A percentile compares a stretch with the other conserved stretches of the same genome.
These are phyloP conservation scores for Penicillium mononematosum DNA, from an alignment of 495 filamentous ascomycete species.

Conservation along the genomic window DNA sequence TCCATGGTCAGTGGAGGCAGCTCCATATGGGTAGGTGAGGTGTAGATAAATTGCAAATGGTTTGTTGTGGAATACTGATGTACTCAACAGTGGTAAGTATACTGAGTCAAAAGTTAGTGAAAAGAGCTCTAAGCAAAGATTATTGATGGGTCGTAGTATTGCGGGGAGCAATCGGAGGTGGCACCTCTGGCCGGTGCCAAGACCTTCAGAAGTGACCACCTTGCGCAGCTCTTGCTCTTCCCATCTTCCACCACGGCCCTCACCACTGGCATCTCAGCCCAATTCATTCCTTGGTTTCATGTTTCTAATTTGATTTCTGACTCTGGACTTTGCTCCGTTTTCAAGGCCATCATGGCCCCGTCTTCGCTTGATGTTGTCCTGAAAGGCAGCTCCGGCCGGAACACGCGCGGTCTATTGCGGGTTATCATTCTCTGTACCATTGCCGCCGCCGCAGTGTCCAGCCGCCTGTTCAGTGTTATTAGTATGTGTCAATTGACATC, in stretches of 20 bases:
- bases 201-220: slow-evolving; percentile 48
- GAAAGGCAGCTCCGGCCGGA: slow-evolving; percentile 66
- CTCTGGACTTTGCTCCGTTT: slow-evolving; percentile 36
- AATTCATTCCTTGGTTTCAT: slow-evolving; percentile 34
- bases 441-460: slow-evolving; percentile 87
- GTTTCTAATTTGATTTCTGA: slow-evolving; percentile 26
- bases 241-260: slow-evolving; percentile 28
- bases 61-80: neutral
- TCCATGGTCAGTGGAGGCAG: slow-evolving; percentile 36
- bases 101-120: neutral
- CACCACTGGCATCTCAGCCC: slow-evolving; percentile 39
- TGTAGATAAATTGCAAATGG: neutral
- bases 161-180: slow-evolving; percentile 42
- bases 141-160: slow-evolving; percentile 15
- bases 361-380: slow-evolving; percentile 57
- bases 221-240: slow-evolving; percentile 44
- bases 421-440: slow-evolving; percentile 91
- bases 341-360: slow-evolving; percentile 54
- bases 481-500: slow-evolving; percentile 55
- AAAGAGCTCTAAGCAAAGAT: slow-evolving; percentile 8
- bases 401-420: slow-evolving; percentile 80
- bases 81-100: neutral
- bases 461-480: slow-evolving; percentile 97
- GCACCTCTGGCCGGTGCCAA: slow-evolving; percentile 31
- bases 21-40: slow-evolving; percentile 29